Conservation (phyloP, 2,329 filamentous ascomycete genomes). For the Epichloe baconii region DNA sequence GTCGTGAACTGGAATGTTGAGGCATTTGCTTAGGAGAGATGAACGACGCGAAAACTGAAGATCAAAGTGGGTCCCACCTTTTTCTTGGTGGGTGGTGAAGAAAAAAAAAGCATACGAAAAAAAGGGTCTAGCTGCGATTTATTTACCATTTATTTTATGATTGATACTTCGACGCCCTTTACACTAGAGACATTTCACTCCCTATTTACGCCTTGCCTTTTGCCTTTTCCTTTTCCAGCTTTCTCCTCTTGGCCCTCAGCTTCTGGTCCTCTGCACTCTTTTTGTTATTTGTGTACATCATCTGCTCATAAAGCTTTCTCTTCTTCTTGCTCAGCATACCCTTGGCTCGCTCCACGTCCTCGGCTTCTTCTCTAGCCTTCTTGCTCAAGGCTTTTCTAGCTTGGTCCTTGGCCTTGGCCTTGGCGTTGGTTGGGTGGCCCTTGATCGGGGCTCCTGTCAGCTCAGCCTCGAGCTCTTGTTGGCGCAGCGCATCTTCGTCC, state of each 20-base stretch:
- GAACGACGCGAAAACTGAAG: too few relatives aligned
- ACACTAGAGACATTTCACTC: too few relatives aligned
- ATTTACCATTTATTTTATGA: neutral
- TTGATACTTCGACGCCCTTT: too few relatives aligned
- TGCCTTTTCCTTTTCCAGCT: conserved; percentile 56
- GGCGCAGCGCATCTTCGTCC: conserved; percentile 58
- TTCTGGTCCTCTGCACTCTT: conserved; percentile 82
- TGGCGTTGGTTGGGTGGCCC: conserved; percentile 32
- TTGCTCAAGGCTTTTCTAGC: conserved; percentile 55
- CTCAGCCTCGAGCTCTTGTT: conserved; percentile 87
- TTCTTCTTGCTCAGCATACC: conserved; percentile 99
- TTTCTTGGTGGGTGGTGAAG: neutral
- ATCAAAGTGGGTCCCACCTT: neutral
- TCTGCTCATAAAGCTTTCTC: conserved; percentile 93
- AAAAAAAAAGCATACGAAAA: too few relatives aligned
- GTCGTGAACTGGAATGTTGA: too few relatives aligned
- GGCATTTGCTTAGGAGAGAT: too few relatives aligned
- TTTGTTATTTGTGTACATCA: conserved; percentile 90
- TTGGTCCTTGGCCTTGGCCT: conserved; percentile 53
- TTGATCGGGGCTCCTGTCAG: conserved; percentile 55
- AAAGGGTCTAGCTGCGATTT: too few relatives aligned
- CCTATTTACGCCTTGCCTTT: conserved; percentile 25
- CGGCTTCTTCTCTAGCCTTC: conserved; percentile 62
- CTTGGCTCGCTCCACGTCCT: conserved; percentile 85
- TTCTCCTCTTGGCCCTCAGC: conserved; percentile 79